Evolutionary conservation across 129 eudicot species (phyloP).

Genomic region (Tanacetum coccineum): DNA sequence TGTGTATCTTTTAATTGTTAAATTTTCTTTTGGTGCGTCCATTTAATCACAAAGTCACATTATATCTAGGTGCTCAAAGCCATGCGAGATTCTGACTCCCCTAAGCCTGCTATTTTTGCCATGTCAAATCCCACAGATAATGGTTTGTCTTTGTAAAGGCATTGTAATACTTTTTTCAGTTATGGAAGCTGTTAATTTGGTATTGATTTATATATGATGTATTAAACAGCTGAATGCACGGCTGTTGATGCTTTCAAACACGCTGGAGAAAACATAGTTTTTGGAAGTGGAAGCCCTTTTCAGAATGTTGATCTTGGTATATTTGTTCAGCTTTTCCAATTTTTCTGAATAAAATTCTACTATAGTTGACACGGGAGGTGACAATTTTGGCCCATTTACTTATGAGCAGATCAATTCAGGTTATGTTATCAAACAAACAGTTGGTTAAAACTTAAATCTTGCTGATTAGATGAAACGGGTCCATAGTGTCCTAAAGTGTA

Average conservation of each 20-base stretch:
- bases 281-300: constrained; percentile 99
- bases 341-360: neutral
- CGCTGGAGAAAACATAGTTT: constrained; percentile 85
- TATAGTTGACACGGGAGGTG: neutral
- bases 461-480: too few species aligned
- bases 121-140: constrained; percentile 98
- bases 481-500: too few species aligned
- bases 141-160: constrained; percentile 48
- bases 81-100: constrained; percentile 76
- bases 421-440: too few species aligned
- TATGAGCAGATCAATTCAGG: too few species aligned
- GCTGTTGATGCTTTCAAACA: constrained; percentile 89
- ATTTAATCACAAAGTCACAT: constrained; percentile 9
- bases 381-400: neutral
- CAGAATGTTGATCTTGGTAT: constrained; percentile 88
- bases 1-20: neutral
- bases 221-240: constrained; percentile 90
- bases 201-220: constrained; percentile 21
- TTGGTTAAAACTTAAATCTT: too few species aligned
- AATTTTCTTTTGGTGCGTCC: neutral
- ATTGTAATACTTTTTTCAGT: neutral
- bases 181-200: neutral
- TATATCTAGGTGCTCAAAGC: constrained; percentile 78
- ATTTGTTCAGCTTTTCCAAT: constrained; percentile 1
- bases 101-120: constrained; percentile 92